phyloP scores from a whole-genome alignment of 2,329 filamentous ascomycete species.

The Rutstroemia sp. region DNA sequence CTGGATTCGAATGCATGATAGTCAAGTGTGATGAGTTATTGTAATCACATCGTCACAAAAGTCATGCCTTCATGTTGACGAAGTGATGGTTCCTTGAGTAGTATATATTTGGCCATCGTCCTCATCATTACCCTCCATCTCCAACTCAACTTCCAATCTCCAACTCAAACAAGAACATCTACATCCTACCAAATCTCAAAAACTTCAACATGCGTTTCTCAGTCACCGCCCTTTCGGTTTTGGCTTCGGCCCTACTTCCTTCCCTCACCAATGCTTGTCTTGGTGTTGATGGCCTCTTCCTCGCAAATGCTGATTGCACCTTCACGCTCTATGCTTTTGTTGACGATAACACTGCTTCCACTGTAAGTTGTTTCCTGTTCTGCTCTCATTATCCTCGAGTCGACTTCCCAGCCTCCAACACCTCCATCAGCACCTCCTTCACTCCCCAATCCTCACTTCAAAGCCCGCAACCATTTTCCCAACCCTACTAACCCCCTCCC shows the following conservation, averaged over 20 bases:
- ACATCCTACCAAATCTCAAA: too few species aligned
- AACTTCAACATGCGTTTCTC: neutral
- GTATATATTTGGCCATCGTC: too few species aligned
- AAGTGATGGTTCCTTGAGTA: too few species aligned
- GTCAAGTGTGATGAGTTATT: too few species aligned
- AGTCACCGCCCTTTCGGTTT: neutral
- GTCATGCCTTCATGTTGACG: too few species aligned
- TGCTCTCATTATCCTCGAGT: too few species aligned
- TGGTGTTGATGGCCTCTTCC: neutral
- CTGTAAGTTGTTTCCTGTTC: neutral
- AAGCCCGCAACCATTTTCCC: too few species aligned
- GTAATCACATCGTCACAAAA: too few species aligned
- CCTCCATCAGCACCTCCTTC: too few species aligned
- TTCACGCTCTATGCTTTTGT: neutral
- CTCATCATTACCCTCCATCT: neutral
- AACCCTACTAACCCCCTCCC: neutral
- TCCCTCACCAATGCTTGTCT: neutral
- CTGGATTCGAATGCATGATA: neutral
- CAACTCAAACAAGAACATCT: neutral
- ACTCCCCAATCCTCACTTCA: too few species aligned
- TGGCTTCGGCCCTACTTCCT: neutral
- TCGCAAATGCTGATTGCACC: neutral
- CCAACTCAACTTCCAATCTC: neutral
- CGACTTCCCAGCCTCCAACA: too few species aligned
- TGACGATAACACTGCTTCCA: neutral